Evolutionary conservation across 371 early-diverging fungal species (phyloP).

Genomic region (Mucor circinelloides): DNA sequence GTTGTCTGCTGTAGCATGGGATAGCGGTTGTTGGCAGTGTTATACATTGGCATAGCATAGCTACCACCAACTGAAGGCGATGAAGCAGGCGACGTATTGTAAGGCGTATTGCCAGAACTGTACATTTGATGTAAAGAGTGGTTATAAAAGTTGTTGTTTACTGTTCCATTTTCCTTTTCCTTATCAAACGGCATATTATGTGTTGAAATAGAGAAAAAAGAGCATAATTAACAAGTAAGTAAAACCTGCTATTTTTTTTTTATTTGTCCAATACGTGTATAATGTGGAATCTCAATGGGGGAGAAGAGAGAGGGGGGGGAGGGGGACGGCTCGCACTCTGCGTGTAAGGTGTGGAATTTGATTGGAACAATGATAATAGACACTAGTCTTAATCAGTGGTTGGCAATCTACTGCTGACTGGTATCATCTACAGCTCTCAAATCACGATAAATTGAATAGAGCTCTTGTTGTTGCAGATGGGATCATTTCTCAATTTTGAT

Average conservation of each 20-base stretch:
- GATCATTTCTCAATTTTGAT: no score
- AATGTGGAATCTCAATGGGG: not conserved
- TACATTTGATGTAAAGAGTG: constrained; percentile 18
- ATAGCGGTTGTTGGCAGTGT: not conserved
- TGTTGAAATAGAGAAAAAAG: not conserved
- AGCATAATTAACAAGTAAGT: not conserved
- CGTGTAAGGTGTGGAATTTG: not conserved
- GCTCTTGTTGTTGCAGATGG: no score
- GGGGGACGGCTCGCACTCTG: not conserved
- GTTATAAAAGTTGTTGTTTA: constrained; percentile 20
- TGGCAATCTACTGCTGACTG: not conserved
- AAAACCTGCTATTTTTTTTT: not conserved
- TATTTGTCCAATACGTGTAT: not conserved
- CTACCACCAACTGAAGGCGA: constrained; percentile 23
- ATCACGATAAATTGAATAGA: no score
- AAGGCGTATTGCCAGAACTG: not conserved
- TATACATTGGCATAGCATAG: constrained; percentile 15
- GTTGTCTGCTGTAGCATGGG: constrained; percentile 4
- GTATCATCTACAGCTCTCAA: not conserved
- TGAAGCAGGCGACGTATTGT: constrained; percentile 18
- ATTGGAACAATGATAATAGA: not conserved
- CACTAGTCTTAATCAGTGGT: not conserved
- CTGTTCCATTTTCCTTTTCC: constrained; percentile 25
- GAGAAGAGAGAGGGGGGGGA: no score
- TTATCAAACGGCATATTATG: constrained; percentile 22